Base-by-base conservation (phyloP, 306 rosid species). In the Cucumis sativus region DNA sequence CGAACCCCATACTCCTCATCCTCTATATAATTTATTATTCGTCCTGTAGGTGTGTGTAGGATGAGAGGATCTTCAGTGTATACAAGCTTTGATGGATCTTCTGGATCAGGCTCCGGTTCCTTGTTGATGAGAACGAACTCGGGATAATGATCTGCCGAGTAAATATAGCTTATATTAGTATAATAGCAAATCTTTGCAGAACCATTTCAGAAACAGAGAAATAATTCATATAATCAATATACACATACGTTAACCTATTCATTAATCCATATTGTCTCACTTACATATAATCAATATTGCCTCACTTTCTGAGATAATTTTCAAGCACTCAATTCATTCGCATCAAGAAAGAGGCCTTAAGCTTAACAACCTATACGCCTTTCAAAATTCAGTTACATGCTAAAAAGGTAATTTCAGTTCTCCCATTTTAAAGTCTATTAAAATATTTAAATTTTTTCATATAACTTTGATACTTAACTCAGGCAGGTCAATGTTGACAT, bases 31-130 rank as follows among this genome's bases (percentile, higher is more conserved):
- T 95, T 90, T 82, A 95, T 95, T 49, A 95, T 4, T 33, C 72
- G 35, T 79, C 97, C 97, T 51, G 95, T 90, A 79, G 88, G 96
- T 49, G 93, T 92, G 81, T 95, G 98, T 64, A 95, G 86, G 82
- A 95, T 92, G 79, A 92, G 68, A 62, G 98, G 98, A 87, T 87
- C 87, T 82, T 92, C 92, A 37, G 88, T 84, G 57, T 86, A 79
- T 77, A 87, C 81, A 63, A 84, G 93, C 85, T 85, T 88, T n/a
- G 93, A 90, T 59, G 97, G 95, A 83, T 92, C 96, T 57, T 89
- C 88, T 33, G 97, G 97, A 86, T 92, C 95, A 80, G 96, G 93
- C 79, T 90, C 90, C 0, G 97, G 96, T 78, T 88, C 97, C 83
- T 90, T 91, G 86, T 89, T 90, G 47, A 95, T 21, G 16, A 95